Evolutionary conservation across 2,329 filamentous ascomycete species (phyloP).

Genomic region (Fusarium nisikadoi): DNA sequence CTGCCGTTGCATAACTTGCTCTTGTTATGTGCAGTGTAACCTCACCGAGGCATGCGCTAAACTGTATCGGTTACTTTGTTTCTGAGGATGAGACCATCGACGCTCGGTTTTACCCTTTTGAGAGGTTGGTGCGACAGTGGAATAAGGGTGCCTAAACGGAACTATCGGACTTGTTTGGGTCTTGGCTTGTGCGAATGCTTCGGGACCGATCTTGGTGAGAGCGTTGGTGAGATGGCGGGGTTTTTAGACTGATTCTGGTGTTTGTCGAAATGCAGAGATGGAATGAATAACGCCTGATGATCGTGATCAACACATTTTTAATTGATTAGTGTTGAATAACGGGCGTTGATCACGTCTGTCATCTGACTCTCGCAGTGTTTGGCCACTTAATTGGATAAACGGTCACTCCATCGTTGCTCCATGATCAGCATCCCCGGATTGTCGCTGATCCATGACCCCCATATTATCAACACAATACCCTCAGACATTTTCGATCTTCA

Average conservation of each 20-base stretch:
- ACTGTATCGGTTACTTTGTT: background rate
- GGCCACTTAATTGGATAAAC: background rate
- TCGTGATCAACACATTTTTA: background rate
- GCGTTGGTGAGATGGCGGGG: background rate
- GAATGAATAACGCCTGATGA: background rate
- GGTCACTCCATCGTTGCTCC: background rate
- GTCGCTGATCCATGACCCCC: background rate
- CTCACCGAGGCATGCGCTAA: background rate
- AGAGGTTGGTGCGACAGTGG: background rate
- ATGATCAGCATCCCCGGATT: background rate
- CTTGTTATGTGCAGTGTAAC: background rate
- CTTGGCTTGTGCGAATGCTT: background rate
- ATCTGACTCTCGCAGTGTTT: background rate
- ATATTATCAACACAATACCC: background rate
- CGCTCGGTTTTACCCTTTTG: background rate
- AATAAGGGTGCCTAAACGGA: constrained; percentile 10
- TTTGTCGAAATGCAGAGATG: background rate
- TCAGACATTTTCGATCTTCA: background rate
- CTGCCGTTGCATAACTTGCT: background rate
- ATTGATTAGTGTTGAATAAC: background rate
- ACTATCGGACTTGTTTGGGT: background rate
- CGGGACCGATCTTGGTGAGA: background rate
- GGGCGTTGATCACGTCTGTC: background rate
- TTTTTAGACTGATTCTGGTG: background rate
- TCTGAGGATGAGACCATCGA: background rate